Percentiles rank a stretch among this genome's conserved stretches.
Conservation (phyloP, 768 basidiomycete genomes). For the Trametes gibbosa region DNA sequence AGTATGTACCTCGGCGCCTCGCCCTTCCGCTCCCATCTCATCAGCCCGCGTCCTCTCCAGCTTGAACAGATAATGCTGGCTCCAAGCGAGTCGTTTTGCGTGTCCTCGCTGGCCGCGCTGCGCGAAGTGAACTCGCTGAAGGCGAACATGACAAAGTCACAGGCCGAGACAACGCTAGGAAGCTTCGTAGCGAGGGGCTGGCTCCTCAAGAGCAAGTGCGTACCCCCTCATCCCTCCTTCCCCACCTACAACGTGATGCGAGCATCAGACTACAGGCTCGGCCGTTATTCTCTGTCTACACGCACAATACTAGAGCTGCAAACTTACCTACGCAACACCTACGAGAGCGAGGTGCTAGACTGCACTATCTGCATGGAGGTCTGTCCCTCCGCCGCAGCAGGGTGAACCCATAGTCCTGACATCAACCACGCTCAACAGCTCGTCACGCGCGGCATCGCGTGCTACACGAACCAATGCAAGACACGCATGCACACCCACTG, state of each 20-base stretch:
- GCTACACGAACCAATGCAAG: conserved; percentile 60
- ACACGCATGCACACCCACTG: conserved; percentile 64
- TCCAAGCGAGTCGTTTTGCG: conserved; percentile 67
- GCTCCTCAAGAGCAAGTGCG: conserved; percentile 73
- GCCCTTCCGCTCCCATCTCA: too few species aligned
- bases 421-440: conserved; percentile 39
- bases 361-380: conserved; percentile 78
- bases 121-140: conserved; percentile 60
- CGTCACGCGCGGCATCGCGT: conserved; percentile 66
- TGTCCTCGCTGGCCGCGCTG: conserved; percentile 74
- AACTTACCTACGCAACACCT: conserved; percentile 71
- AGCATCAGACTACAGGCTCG: conserved; percentile 32
- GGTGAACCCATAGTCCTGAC: not conserved
- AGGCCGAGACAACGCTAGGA: conserved; percentile 66
- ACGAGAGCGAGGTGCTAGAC: conserved; percentile 65
- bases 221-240: conserved; percentile 10
- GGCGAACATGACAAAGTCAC: conserved; percentile 66
- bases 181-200: conserved; percentile 86
- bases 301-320: conserved; percentile 73
- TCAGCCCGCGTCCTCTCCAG: conserved; percentile 36
- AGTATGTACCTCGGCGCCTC: conserved; percentile 40
- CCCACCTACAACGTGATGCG: not conserved
- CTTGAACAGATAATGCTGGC: conserved; percentile 87
- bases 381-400: conserved; percentile 12
- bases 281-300: conserved; percentile 73